These are phyloP conservation scores for Coemansia sp. DNA, from an alignment of 371 early-diverging fungal species.

Conservation along the genomic window DNA sequence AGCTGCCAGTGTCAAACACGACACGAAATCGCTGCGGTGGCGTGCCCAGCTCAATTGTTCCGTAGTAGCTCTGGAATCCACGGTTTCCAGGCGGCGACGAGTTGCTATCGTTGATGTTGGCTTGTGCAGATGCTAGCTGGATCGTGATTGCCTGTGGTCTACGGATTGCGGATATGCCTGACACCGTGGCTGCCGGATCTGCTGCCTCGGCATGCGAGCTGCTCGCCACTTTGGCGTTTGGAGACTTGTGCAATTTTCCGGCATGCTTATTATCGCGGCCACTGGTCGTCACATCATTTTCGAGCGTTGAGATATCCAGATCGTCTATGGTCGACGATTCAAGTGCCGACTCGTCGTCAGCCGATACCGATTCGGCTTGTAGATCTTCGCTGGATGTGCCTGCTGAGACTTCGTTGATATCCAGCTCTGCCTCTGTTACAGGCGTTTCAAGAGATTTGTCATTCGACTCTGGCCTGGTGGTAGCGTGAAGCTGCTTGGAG, in stretches of 20 bases:
- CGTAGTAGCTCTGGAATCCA: constrained; percentile 51
- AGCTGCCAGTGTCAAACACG: constrained; percentile 76
- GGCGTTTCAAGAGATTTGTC: neutral
- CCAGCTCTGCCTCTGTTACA: constrained; percentile 7
- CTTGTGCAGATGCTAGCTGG: constrained; percentile 33
- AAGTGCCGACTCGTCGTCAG: neutral
- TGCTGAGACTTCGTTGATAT: constrained; percentile 23
- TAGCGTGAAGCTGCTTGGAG: constrained; percentile 42
- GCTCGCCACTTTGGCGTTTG: neutral
- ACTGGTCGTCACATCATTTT: neutral
- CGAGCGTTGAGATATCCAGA: neutral
- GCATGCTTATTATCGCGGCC: neutral
- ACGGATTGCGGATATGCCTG: neutral
- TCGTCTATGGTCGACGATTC: neutral
- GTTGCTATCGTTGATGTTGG: constrained; percentile 30
- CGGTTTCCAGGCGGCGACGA: constrained; percentile 33
- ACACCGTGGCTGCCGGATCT: neutral
- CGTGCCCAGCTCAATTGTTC: constrained; percentile 62
- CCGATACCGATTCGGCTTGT: neutral
- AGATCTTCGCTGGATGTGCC: constrained; percentile 6
- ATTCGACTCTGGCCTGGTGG: neutral
- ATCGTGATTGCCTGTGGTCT: constrained; percentile 23
- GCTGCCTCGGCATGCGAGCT: neutral
- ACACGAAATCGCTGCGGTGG: constrained; percentile 64
- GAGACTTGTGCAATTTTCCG: neutral